A percentile compares a stretch with the other conserved stretches of the same genome.
Evolutionary conservation across 1,139 yeast genomes (phyloP).

Genomic region (Meyerozyma carpophila): DNA sequence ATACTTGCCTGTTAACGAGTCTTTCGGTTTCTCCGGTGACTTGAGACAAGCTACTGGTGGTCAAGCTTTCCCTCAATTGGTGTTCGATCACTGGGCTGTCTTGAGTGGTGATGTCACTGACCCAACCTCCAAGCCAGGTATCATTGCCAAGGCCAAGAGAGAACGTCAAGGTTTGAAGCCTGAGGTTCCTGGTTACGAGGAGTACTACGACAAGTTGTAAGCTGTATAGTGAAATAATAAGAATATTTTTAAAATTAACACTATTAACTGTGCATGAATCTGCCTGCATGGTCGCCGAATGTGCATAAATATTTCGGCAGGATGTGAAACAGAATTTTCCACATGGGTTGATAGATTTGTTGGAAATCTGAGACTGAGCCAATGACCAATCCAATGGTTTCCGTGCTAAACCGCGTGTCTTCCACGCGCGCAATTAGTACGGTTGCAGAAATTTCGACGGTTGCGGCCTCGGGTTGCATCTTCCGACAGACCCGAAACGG

Average conservation of each 20-base stretch:
- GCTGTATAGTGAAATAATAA: slow-evolving; percentile 11
- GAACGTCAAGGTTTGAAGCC: slow-evolving; percentile 97
- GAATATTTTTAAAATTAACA: not conserved
- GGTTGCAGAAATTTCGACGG: too few species aligned
- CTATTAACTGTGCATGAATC: too few species aligned
- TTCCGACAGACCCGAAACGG: not conserved
- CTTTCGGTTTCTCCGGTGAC: slow-evolving; percentile 99
- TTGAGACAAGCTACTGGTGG: slow-evolving; percentile 99
- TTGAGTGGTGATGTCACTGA: slow-evolving; percentile 91
- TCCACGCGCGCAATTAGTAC: too few species aligned
- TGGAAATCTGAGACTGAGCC: too few species aligned
- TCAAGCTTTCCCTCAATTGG: slow-evolving; percentile 99
- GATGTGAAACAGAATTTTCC: too few species aligned
- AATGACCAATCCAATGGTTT: too few species aligned
- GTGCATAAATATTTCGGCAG: too few species aligned
- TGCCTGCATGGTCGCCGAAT: too few species aligned
- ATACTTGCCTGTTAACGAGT: slow-evolving; percentile 99
- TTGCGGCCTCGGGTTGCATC: not conserved
- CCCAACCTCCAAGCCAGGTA: slow-evolving; percentile 91
- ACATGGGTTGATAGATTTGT: too few species aligned
- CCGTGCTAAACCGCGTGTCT: too few species aligned
- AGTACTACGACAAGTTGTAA: slow-evolving; percentile 98
- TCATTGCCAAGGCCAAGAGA: slow-evolving; percentile 84
- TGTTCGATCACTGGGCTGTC: slow-evolving; percentile 97
- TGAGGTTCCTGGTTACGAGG: slow-evolving; percentile 98